These are phyloP conservation scores for Vitis hybrid DNA, from an alignment of 177 flowering plant species.

Conservation along the genomic window DNA sequence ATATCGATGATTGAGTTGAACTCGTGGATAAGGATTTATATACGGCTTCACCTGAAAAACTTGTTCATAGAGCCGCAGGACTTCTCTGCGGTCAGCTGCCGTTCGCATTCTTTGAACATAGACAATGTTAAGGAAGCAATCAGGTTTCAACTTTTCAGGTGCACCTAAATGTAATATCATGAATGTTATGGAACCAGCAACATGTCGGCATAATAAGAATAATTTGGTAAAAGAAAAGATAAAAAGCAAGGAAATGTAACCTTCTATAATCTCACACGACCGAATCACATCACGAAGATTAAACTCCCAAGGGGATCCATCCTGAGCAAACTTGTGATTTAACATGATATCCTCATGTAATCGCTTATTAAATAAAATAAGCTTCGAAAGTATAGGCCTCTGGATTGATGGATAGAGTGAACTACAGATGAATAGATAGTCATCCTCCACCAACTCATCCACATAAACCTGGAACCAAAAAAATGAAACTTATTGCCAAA, in stretches of 20 bases:
- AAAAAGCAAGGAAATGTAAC: conserved; percentile 30
- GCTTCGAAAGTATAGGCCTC: conserved; percentile 47
- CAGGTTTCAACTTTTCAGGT: conserved; percentile 39
- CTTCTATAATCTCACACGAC: conserved; percentile 81
- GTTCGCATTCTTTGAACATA: conserved; percentile 95
- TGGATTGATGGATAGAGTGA: conserved; percentile 74
- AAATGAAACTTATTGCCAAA: neutral
- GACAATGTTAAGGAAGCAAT: conserved; percentile 65
- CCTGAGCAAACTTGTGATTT: conserved; percentile 65
- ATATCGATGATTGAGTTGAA: conserved; percentile 48
- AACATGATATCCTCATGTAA: conserved; percentile 80
- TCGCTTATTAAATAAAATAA: conserved; percentile 71
- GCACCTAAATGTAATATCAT: conserved; percentile 43
- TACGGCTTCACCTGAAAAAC: conserved; percentile 62
- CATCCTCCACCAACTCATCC: conserved; percentile 83
- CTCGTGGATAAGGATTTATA: conserved; percentile 67
- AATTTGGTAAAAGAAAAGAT: neutral
- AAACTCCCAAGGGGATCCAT: conserved; percentile 99
- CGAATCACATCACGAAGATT: conserved; percentile 92
- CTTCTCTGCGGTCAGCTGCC: conserved; percentile 65
- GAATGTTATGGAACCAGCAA: conserved; percentile 9
- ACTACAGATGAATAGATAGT: conserved; percentile 70
- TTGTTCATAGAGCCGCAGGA: conserved; percentile 64
- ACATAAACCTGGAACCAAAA: conserved; percentile 72
- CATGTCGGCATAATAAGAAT: neutral